Percentiles rank a stretch among this genome's conserved stretches.
These are phyloP conservation scores for Nicotiana tabacum DNA, from an alignment of 257 asterid species.

Conservation along the genomic window DNA sequence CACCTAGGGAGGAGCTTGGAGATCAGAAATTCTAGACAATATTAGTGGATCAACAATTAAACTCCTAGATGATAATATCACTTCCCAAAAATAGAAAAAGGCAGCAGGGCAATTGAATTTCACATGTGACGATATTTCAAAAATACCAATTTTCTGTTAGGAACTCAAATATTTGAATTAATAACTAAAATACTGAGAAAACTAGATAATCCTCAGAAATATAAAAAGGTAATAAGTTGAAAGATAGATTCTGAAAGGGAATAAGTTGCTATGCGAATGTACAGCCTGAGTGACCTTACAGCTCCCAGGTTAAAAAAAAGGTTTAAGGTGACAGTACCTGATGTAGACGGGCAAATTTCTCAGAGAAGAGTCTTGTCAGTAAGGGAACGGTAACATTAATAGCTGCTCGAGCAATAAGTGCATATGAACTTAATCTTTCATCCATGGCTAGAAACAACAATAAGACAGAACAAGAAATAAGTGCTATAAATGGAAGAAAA, in stretches of 20 bases:
- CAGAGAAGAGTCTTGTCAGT: constrained; percentile 60
- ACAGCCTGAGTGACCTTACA: constrained; percentile 1
- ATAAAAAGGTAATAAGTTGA: neutral
- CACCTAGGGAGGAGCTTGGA: neutral
- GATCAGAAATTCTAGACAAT: neutral
- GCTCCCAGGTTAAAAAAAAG: neutral
- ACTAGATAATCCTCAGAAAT: neutral
- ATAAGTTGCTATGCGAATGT: neutral
- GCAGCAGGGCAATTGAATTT: neutral
- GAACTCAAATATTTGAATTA: neutral
- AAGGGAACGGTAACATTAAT: constrained; percentile 58
- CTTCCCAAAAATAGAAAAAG: neutral
- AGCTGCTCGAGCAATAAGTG: constrained; percentile 96
- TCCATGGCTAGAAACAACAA: constrained; percentile 74
- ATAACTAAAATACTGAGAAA: neutral
- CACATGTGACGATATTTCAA: neutral
- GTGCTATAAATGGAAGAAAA: neutral
- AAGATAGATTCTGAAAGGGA: neutral
- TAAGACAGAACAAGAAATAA: constrained; percentile 17
- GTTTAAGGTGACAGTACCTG: constrained; percentile 41
- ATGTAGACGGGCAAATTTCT: constrained; percentile 59
- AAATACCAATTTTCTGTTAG: neutral
- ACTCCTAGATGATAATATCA: neutral
- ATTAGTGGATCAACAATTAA: neutral
- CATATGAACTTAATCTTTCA: constrained; percentile 92